Conservation (phyloP, 345 rosid genomes). For the Psidium friedrichsthalianum region DNA sequence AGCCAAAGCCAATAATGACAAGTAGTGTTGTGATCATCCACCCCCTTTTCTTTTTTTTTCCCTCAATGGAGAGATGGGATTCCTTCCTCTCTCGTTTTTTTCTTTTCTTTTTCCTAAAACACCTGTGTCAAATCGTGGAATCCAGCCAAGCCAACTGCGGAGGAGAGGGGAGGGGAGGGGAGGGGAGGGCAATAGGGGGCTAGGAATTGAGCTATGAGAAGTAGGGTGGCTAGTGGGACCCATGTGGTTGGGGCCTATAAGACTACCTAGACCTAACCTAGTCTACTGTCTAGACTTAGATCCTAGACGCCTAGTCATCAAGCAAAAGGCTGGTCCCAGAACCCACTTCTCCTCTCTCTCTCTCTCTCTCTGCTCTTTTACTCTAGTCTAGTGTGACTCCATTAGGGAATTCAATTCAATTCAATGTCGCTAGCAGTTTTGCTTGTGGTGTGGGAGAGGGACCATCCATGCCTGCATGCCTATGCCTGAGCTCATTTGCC, state of each 20-base stretch:
- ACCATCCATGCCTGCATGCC: not conserved
- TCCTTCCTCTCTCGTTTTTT: not conserved
- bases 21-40: not conserved
- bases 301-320: not conserved
- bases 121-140: not conserved
- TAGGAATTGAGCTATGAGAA: not conserved
- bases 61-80: not conserved
- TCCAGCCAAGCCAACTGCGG: not conserved
- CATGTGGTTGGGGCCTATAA: not conserved
- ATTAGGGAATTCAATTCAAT: not conserved
- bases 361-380: too few relatives aligned
- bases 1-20: not conserved
- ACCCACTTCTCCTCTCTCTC: not conserved
- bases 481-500: not conserved
- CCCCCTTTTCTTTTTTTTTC: not conserved
- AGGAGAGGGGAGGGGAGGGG: not conserved
- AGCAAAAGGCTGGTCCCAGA: not conserved
- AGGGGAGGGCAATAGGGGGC: not conserved
- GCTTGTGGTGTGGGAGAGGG: not conserved
- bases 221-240: not conserved
- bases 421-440: not conserved
- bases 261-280: not conserved
- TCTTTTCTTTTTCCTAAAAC: not conserved
- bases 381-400: not conserved
- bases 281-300: not conserved